phyloP scores from a whole-genome alignment of 192 early-diverging fungal genomes.

The Piromyces sp. region DNA sequence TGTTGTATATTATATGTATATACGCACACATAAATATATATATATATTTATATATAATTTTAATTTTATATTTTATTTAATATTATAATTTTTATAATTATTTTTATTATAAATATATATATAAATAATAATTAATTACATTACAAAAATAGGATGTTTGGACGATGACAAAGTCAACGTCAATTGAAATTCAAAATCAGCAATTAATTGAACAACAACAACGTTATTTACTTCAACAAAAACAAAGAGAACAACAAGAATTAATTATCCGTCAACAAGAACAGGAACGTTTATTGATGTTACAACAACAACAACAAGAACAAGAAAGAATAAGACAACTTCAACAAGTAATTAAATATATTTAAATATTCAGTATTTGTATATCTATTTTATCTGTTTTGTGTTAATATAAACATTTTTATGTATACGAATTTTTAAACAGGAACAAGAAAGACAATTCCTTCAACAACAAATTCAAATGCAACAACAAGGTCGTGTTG shows the following conservation, averaged over 20 bases:
- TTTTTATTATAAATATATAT: too few relatives aligned
- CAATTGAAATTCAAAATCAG: not conserved
- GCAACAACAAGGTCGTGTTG: constrained; percentile 40
- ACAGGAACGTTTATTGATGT: constrained; percentile 8
- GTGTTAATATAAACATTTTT: not conserved
- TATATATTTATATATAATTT: too few relatives aligned
- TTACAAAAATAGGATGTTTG: not conserved
- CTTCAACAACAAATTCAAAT: constrained; percentile 52
- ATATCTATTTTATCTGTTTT: not conserved
- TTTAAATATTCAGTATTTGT: not conserved
- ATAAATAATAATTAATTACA: too few relatives aligned
- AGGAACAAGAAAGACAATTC: not conserved
- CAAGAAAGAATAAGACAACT: not conserved
- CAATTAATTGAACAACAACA: constrained; percentile 7
- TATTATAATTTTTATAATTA: too few relatives aligned
- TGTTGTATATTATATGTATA: too few relatives aligned
- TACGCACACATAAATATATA: too few relatives aligned
- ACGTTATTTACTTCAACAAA: constrained; percentile 1
- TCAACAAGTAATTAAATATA: not conserved
- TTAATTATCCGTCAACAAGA: constrained; percentile 9
- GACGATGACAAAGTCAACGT: not conserved
- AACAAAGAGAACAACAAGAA: constrained; percentile 41
- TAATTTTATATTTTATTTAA: too few relatives aligned
- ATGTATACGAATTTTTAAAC: not conserved
- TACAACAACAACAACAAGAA: not conserved